Base-by-base conservation (phyloP, 179 eudicot genomes). In the Corrigiola litoralis region DNA sequence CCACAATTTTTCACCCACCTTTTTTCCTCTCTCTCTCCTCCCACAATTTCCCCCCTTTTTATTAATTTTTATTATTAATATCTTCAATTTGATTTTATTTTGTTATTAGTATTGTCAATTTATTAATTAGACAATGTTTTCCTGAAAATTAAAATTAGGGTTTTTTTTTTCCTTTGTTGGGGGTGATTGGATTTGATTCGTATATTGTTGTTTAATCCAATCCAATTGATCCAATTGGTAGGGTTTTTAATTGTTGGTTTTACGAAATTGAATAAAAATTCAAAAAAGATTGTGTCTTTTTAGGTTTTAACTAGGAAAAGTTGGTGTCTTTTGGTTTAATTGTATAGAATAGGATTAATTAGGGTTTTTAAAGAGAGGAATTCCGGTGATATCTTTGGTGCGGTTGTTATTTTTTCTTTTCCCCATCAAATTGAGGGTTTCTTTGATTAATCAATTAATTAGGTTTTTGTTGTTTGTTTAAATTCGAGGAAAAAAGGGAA, bases 371-470 rank as follows among this genome's bases (percentile, higher is more conserved):
- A 14, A 12, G n/a, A 20, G 65, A 71, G 61, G 79, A 81, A 74
- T 74, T 88, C 81, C 94, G 10, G 82, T 86, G 94, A 89, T 53
- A 70, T 84, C 87, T 88, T 89, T 67, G 87, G 80, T 80, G 94
- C 85, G 69, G 65, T 59, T 21, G 23, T 58, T 23, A 23, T 73
- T 73, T 74, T 86, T 87, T 79, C 81, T 75, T 66, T 78, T 70
- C 77, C 79, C 78, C 81, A 83, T 81, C 79, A 85, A 89, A 81
- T 87, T 67, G 87, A 87, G 95, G 87, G 86, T 80, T 75, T 64
- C 71, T 77, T 75, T 75, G 74, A 70, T 58, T 58, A 38, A 31
- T 50, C 41, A 53, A 5, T 36, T 38, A 55, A 28, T 47, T 73
- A 69, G 71, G 71, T 67, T 63, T 74, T 69, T 45, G 7, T 36